Evolutionary conservation across 768 basidiomycete species (phyloP).

Genomic region (Jaapia argillacea): DNA sequence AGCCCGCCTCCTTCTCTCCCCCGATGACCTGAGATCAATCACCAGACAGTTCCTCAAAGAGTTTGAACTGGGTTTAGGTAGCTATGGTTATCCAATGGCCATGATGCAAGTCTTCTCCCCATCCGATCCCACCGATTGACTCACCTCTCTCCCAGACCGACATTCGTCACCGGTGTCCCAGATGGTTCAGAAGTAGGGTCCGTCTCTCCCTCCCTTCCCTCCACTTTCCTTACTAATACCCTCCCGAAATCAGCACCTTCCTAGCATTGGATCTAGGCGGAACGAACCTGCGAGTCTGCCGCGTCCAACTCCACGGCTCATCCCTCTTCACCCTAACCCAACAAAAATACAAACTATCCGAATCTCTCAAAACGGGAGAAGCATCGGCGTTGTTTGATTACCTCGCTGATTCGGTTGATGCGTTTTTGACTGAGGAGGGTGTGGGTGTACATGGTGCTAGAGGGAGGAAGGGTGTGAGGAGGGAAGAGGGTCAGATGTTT

Average conservation of each 20-base stretch:
- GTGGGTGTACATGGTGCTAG: no score
- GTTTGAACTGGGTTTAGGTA: slow-evolving; percentile 59
- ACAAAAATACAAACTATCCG: slow-evolving; percentile 96
- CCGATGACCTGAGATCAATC: slow-evolving; percentile 55
- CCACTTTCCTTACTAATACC: slow-evolving; percentile 5
- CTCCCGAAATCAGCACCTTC: slow-evolving; percentile 57
- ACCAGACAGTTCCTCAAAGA: slow-evolving; percentile 76
- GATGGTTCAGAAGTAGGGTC: slow-evolving; percentile 92
- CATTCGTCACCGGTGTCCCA: slow-evolving; percentile 92
- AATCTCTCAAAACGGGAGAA: slow-evolving; percentile 88
- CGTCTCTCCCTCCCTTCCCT: slow-evolving; percentile 13
- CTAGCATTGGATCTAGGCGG: slow-evolving; percentile 95
- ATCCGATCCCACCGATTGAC: no score
- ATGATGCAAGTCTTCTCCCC: slow-evolving; percentile 76
- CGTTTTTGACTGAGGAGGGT: slow-evolving; percentile 72
- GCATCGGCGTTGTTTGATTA: slow-evolving; percentile 88
- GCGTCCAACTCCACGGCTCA: slow-evolving; percentile 85
- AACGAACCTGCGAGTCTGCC: slow-evolving; percentile 95
- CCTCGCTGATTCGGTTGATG: slow-evolving; percentile 92
- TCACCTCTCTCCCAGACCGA: no score
- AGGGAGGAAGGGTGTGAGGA: no score
- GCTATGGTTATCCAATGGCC: slow-evolving; percentile 76
- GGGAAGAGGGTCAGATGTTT: slow-evolving; percentile 20
- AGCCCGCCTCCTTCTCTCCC: slow-evolving; percentile 58
- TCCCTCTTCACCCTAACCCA: slow-evolving; percentile 84